Conservation (phyloP, 2,329 filamentous ascomycete genomes). For the Incumbomyces lentus region DNA sequence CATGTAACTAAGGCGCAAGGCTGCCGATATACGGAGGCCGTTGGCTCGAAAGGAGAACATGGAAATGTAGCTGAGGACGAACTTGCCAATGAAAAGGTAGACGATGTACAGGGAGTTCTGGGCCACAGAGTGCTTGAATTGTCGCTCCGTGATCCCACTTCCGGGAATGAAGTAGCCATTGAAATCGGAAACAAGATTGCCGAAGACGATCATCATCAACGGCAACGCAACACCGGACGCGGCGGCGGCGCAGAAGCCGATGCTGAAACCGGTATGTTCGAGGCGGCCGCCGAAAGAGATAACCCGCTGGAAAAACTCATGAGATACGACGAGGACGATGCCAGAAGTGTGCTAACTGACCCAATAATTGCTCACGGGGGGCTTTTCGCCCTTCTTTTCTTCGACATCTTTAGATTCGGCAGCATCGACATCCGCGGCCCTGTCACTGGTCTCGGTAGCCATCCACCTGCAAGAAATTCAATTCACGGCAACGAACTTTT, state of each 20-base stretch:
- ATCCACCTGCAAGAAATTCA: too few relatives aligned
- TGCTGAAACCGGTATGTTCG: conserved; percentile 15
- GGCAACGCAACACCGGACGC: conserved; percentile 13
- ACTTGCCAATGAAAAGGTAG: conserved; percentile 48
- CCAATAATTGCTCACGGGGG: conserved; percentile 21
- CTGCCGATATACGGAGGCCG: conserved; percentile 41
- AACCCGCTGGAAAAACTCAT: conserved; percentile 16
- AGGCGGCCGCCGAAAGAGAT: conserved; percentile 18
- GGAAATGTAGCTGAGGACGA: conserved; percentile 45
- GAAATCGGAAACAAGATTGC: conserved; percentile 45
- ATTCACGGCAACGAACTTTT: too few relatives aligned
- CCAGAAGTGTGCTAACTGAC: conserved; percentile 10
- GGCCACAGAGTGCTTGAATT: conserved; percentile 43
- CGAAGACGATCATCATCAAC: conserved; percentile 51
- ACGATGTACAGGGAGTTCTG: conserved; percentile 37
- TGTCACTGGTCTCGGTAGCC: not conserved
- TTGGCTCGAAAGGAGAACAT: conserved; percentile 42
- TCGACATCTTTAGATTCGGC: conserved; percentile 9
- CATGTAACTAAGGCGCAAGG: conserved; percentile 41
- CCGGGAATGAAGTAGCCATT: conserved; percentile 44
- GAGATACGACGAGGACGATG: not conserved
- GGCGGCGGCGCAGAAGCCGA: conserved; percentile 13
- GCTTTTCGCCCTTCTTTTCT: conserved; percentile 12
- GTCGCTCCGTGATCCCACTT: conserved; percentile 32
- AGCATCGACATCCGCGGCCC: conserved; percentile 2